Evolutionary conservation across 768 basidiomycete genomes (phyloP), one percentile per base, ranked within the genome.

Genomic region (Cystofilobasidium macerans): DNA sequence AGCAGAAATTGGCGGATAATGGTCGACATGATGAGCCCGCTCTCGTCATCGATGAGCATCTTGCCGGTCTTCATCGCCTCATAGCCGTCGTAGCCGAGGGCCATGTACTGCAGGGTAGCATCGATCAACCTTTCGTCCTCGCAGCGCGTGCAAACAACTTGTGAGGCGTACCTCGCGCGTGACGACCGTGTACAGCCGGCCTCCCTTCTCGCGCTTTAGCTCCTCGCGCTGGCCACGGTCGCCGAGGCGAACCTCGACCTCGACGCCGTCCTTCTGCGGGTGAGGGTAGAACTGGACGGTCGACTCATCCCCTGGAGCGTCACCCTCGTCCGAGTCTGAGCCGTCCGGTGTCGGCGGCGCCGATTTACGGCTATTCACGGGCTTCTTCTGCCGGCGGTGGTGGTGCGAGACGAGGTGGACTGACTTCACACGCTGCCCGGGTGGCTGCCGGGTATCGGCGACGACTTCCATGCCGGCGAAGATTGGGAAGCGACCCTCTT

Each of bases 401-500:
- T 35, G 64, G 45, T 65, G 64, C 26, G 64, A 67, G 62, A 73
- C 47, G 30, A 74, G 69, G 42, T 76, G 70, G 26, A 94, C 79
- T 4, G 85, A 86, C 28, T 85, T 75, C 8, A 95, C 82, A 20
- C 91, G 84, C 61, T 85, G 78, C 20, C 86, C 85, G 0, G 88
- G 82, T 1, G 82, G 81, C 47, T 79, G 80, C 33, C 82, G 81
- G 42, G 89, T 92, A 74, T 95, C 90, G 91, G 90, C 93, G 22
- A 83, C 81, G 12, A 93, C 86, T 14, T 83, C 84, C 43, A 93
- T 81, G 22, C 91, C 91, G 28, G 90, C 86, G 42, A 94, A 79
- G 16, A 90, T 81, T 0, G 91, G 90, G 76, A 95, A 95, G 16
- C 91, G 88, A 26, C 91, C 91, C 81, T 93, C 91, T 76, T 91